phyloP scores from a whole-genome alignment of 257 asterid species.

The Solanum gandarillasii region DNA sequence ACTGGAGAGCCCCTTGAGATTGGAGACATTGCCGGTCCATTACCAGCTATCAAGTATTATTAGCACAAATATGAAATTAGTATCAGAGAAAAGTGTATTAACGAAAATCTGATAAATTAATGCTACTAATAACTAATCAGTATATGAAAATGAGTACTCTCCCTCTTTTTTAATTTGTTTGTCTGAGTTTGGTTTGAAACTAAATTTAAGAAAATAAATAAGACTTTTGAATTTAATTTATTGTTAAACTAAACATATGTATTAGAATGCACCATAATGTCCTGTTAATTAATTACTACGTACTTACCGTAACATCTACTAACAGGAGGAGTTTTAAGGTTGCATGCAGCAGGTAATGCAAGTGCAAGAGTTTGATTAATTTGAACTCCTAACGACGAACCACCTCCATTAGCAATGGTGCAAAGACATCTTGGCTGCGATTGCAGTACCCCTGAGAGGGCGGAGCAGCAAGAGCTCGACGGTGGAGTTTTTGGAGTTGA shows the following conservation, averaged over 20 bases:
- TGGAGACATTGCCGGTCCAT: constrained; percentile 62
- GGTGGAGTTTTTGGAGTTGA: constrained; percentile 37
- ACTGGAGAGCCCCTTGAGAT: constrained; percentile 34
- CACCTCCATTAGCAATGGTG: constrained; percentile 35
- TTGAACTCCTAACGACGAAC: constrained; percentile 33
- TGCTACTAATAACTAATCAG: neutral
- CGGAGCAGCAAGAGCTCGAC: constrained; percentile 40
- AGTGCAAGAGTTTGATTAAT: constrained; percentile 56
- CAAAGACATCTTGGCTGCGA: constrained; percentile 62
- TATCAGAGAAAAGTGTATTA: neutral
- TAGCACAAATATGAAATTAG: neutral
- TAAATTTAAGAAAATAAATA: neutral
- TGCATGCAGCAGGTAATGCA: constrained; percentile 40
- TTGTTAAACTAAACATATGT: neutral
- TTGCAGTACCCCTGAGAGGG: constrained; percentile 42
- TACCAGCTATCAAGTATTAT: constrained; percentile 22
- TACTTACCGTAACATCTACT: constrained; percentile 51
- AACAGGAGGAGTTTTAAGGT: constrained; percentile 46
- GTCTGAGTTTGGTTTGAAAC: neutral
- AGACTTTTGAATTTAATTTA: neutral
- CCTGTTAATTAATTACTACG: neutral
- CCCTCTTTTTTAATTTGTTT: neutral
- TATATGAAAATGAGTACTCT: neutral
- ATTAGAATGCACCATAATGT: neutral
- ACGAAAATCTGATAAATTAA: neutral